Evolutionary conservation across 352 stramenopile species (phyloP).

Genomic region (Blastocystis sp.): DNA sequence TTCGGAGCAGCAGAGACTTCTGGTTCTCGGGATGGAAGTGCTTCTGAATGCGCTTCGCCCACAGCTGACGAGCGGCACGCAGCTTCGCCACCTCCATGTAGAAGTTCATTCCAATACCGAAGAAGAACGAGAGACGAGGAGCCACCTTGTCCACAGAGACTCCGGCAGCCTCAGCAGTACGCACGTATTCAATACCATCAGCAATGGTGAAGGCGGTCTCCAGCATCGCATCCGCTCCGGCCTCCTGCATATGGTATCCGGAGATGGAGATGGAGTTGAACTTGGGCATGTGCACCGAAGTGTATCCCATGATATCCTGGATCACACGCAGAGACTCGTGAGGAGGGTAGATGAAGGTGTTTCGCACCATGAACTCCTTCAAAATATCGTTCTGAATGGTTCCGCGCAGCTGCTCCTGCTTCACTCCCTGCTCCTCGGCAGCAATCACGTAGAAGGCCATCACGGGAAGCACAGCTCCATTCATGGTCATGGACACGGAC

Average conservation of each 20-base stretch:
- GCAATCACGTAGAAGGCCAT: slow-evolving; percentile 91
- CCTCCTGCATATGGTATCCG: slow-evolving; percentile 96
- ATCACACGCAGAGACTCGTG: slow-evolving; percentile 86
- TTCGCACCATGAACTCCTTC: slow-evolving; percentile 90
- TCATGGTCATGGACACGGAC: slow-evolving; percentile 97
- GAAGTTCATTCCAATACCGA: slow-evolving; percentile 93
- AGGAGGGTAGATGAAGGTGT: slow-evolving; percentile 96
- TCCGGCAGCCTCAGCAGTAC: slow-evolving; percentile 79
- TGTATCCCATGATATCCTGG: slow-evolving; percentile 92
- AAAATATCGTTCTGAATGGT: slow-evolving; percentile 95
- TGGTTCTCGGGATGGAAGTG: slow-evolving; percentile 85
- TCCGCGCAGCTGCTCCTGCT: slow-evolving; percentile 76
- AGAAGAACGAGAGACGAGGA: slow-evolving; percentile 90
- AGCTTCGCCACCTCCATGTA: slow-evolving; percentile 92
- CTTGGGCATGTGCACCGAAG: slow-evolving; percentile 86
- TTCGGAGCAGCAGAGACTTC: slow-evolving; percentile 84
- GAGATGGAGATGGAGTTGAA: slow-evolving; percentile 94
- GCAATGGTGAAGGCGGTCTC: slow-evolving; percentile 93
- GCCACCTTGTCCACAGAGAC: slow-evolving; percentile 85
- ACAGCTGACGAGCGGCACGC: slow-evolving; percentile 82
- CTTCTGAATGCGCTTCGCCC: slow-evolving; percentile 84
- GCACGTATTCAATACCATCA: slow-evolving; percentile 90
- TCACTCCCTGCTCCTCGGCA: slow-evolving; percentile 86
- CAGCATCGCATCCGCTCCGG: slow-evolving; percentile 82
- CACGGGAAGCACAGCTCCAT: slow-evolving; percentile 87